Evolutionary conservation across 176 grass and related monocot genomes (phyloP).

Genomic region (Oryza longistaminata): DNA sequence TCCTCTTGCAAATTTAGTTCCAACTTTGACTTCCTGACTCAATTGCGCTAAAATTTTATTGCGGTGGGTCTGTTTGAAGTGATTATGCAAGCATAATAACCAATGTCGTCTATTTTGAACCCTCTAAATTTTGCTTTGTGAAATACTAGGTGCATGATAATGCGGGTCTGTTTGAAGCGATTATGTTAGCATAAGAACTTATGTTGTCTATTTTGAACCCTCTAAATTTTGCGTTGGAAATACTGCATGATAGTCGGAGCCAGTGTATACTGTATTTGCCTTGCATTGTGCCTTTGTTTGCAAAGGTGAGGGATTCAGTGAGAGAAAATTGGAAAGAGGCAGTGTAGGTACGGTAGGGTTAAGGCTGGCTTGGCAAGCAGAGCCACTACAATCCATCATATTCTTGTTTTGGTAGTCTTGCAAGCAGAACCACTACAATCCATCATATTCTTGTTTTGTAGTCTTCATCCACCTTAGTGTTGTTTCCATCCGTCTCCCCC

Average conservation of each 20-base stretch:
- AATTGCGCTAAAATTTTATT: not conserved
- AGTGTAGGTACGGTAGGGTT: not conserved
- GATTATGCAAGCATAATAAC: not conserved
- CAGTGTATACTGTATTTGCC: not conserved
- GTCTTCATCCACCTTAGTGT: not conserved
- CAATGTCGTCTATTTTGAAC: not conserved
- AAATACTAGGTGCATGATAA: not conserved
- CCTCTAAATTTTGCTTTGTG: not conserved
- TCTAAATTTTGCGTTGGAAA: not conserved
- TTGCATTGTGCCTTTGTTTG: not conserved
- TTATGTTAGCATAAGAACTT: conserved; percentile 1
- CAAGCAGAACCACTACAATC: too few relatives aligned
- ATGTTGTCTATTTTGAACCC: not conserved
- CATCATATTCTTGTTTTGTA: too few relatives aligned
- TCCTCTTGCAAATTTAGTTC: not conserved
- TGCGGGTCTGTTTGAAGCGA: not conserved
- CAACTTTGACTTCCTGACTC: not conserved
- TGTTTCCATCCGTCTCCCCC: not conserved
- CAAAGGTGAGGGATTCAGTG: not conserved
- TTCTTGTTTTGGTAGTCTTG: conserved; percentile 17
- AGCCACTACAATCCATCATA: not conserved
- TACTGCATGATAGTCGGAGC: not conserved
- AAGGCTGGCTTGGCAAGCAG: not conserved
- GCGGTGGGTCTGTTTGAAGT: not conserved
- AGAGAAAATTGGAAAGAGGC: not conserved